Evolutionary conservation across 2,329 filamentous ascomycete species (phyloP), one percentile per base, ranked within the genome.

Genomic region (Arthrocladium fulminans): DNA sequence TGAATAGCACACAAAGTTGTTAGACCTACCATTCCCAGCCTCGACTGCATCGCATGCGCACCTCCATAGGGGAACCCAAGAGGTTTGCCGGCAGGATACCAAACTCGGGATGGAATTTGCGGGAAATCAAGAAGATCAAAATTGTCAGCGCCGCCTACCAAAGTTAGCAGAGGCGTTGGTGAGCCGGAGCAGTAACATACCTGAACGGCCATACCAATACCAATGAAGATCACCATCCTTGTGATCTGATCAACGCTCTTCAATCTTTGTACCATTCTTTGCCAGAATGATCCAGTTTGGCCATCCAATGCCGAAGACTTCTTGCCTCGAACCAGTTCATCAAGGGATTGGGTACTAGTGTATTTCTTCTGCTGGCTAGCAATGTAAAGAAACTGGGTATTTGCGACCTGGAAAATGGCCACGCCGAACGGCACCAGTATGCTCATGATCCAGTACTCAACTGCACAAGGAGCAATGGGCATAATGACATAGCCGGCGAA

Each of bases 361-460:
- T 58, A 58, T 30, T 49, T 42, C 57, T 63, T 66, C 60, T 81
- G 78, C 25, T 71, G 68, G 54, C 70, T 71, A 43, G 76, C 76
- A 47, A 80, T 68, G 54, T 79, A 67, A 13, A 78, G 67, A 37
- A 81, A 75, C 49, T 75, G 75, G 53, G 70, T 73, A 56, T 79
- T 79, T 51, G 74, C 73, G 17, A 76, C 77, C 57, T 82, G 78
- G 57, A 81, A 81, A 7, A 82, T 63, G 5, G 76, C 78, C 47
- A 82, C 76, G 17, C 79, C 78, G 34, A 79, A 73, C 7, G 79
- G 79, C 2, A 82, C 67, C 60, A 76, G 77, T 39, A 79, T 65
- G 54, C 73, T 72, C 79, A 82, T 81, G 61, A 80, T 71, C 78
- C 78, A 81, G 60, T 72, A 82, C 62, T 81, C 76, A 17, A 68